These are phyloP conservation scores for Glebionis coronaria DNA, from an alignment of 129 eudicot species.

Conservation along the genomic window DNA sequence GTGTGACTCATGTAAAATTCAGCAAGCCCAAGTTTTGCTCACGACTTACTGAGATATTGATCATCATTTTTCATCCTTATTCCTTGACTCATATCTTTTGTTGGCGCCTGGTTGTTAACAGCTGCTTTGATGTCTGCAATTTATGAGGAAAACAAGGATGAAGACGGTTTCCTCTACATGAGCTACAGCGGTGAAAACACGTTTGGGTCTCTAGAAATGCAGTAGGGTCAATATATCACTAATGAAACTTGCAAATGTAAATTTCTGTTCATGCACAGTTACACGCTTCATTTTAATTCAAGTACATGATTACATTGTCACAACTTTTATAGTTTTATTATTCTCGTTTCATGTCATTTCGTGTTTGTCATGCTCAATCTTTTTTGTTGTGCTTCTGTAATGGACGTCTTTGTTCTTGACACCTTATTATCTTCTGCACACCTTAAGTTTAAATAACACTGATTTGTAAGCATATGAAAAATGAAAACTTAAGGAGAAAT, in stretches of 20 bases:
- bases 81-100: background rate
- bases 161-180: conserved; percentile 83
- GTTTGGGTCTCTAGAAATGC: conserved; percentile 40
- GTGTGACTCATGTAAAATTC: background rate
- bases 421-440: no score
- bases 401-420: background rate
- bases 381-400: background rate
- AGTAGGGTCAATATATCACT: conserved; percentile 3
- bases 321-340: conserved; percentile 11
- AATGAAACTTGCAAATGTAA: conserved; percentile 23
- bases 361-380: background rate
- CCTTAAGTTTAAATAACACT: no score
- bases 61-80: background rate
- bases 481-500: background rate
- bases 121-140: conserved; percentile 76
- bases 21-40: background rate
- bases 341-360: background rate
- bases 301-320: background rate
- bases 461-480: no score
- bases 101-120: conserved; percentile 19
- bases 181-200: conserved; percentile 80
- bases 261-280: conserved; percentile 5
- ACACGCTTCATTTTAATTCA: background rate
- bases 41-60: background rate
- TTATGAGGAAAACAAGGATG: conserved; percentile 73